These are phyloP conservation scores for Phytophthora brassicae DNA, from an alignment of 352 stramenopile genomes.

Conservation along the genomic window DNA sequence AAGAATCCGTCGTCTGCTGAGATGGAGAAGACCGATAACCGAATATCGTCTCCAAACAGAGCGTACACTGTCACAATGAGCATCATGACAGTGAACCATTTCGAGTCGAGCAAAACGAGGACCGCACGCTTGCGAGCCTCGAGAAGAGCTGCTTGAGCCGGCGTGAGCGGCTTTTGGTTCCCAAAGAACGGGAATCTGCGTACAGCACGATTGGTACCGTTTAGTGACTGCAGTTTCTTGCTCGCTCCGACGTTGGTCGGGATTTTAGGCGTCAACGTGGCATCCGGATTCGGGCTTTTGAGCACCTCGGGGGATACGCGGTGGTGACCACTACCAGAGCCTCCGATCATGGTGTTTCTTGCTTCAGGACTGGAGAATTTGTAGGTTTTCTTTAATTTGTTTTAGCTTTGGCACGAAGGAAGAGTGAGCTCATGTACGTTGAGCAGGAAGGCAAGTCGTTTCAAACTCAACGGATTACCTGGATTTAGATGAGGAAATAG, in stretches of 20 bases:
- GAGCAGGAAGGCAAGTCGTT: conserved; percentile 12
- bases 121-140: conserved; percentile 44
- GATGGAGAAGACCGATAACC: conserved; percentile 73
- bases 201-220: background rate
- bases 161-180: conserved; percentile 19
- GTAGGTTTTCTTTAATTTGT: too few relatives aligned
- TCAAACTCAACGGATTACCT: conserved; percentile 5
- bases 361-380: background rate
- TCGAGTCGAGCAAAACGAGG: conserved; percentile 67
- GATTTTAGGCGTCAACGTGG: conserved; percentile 62
- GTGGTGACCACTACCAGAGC: conserved; percentile 38
- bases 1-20: conserved; percentile 83
- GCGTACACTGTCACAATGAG: conserved; percentile 91
- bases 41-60: conserved; percentile 92
- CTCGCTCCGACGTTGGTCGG: conserved; percentile 44
- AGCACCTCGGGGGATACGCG: conserved; percentile 75
- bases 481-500: too few relatives aligned
- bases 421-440: conserved; percentile 6
- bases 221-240: conserved; percentile 26
- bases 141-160: conserved; percentile 44
- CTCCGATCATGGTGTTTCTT: conserved; percentile 16
- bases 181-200: conserved; percentile 24
- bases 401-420: too few relatives aligned
- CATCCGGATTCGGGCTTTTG: conserved; percentile 61
- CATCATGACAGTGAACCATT: conserved; percentile 82